Base-by-base conservation (phyloP, 768 basidiomycete genomes). In the Nidularia sp. region DNA sequence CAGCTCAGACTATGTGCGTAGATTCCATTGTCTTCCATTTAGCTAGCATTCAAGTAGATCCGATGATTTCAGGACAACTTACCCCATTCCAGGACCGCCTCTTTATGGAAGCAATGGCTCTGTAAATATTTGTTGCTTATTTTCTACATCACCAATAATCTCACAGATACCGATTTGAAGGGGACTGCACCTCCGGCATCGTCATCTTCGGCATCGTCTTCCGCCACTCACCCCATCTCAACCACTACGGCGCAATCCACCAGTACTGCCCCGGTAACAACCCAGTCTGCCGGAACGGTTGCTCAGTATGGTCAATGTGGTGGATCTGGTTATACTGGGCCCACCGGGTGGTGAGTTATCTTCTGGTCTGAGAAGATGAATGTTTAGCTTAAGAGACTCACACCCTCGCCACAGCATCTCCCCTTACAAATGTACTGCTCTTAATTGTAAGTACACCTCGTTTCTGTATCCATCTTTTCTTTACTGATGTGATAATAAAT, bases 11-110 rank as follows among this genome's bases (percentile, higher is more conserved):
- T 29, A 29, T 29, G 25, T 29, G 25, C 25, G 25, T 29, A 29
- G 25, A 29, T 29, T 29, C 25, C 25, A 29, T 3, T 29, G 4
- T 29, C 25, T 29, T 29, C 25, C 25, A 29, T 29, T 2, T 29
- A 29, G 25, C 25, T 29, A 4, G 25, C 25, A 29, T 29, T 29
- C 25, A 29, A 29, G 25, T 4, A 3, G 25, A 29, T 29, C 25
- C 25, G 25, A 29, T 4, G 4, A 2, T 29, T 29, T 29, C 49
- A 65, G 64, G 50, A 72, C 70, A n/a, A 71, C 65, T 31, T 77
- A 78, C 60, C 51, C 60, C 7, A 75, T 78, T 49, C 75, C 75
- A 4, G 73, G 75, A 22, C 75, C 76, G 18, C 70, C 75, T 42
- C 72, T 81, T 18, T 81, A 78, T 62, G 76, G 71, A 5, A 29